Evolutionary conservation across 345 rosid species (phyloP).

Genomic region (Pistacia atlantica): DNA sequence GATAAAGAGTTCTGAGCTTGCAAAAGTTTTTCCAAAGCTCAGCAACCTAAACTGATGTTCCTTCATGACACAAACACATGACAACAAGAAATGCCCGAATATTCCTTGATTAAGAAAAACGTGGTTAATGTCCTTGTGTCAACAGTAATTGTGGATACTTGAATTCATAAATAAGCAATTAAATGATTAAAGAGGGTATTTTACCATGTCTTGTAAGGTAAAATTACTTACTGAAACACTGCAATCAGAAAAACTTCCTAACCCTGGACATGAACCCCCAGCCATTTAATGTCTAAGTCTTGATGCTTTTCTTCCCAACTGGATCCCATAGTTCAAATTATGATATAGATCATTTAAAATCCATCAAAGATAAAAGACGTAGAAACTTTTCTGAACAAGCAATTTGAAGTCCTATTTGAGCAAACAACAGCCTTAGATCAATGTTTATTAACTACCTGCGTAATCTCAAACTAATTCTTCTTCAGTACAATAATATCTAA

Average conservation of each 20-base stretch:
- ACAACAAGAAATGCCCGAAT: not conserved
- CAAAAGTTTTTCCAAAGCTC: not conserved
- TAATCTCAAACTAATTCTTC: too few relatives aligned
- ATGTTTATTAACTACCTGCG: not conserved
- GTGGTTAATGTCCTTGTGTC: not conserved
- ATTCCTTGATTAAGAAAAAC: not conserved
- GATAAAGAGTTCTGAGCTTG: not conserved
- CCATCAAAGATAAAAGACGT: not conserved
- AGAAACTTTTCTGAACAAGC: not conserved
- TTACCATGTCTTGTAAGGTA: not conserved
- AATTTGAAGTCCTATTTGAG: not conserved
- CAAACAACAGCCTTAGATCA: not conserved
- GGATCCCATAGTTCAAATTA: not conserved
- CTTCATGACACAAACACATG: not conserved
- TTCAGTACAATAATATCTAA: too few relatives aligned
- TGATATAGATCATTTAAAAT: not conserved
- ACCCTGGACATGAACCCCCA: not conserved
- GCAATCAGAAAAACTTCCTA: not conserved
- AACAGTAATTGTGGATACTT: not conserved
- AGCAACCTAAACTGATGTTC: conserved; percentile 18
- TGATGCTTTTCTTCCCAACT: not conserved
- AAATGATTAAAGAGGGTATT: not conserved
- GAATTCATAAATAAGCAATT: not conserved
- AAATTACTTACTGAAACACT: not conserved
- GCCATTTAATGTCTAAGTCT: not conserved